A percentile compares a stretch with the other conserved stretches of the same genome.
Conservation (phyloP, 208 protist genomes). For the Endotrypanum monterogeii region DNA sequence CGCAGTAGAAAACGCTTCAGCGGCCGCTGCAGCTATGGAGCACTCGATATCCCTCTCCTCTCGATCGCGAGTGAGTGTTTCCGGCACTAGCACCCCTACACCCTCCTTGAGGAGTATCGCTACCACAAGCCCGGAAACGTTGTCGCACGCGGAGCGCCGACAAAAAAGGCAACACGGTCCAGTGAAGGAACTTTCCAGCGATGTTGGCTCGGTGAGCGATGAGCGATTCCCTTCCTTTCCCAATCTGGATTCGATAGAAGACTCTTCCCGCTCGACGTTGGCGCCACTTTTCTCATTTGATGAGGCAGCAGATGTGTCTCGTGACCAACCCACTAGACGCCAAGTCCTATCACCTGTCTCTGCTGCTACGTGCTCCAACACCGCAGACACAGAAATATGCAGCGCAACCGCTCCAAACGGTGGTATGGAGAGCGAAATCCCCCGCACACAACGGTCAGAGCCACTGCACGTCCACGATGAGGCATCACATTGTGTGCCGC, state of each 20-base stretch:
- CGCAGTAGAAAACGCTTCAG: background rate
- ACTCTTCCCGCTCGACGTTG: too few species aligned
- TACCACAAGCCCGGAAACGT: background rate
- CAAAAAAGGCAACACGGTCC: background rate
- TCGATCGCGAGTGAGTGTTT: background rate
- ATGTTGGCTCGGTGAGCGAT: background rate
- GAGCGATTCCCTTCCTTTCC: conserved; percentile 12
- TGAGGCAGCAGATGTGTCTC: too few species aligned
- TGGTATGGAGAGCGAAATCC: background rate
- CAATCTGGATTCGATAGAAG: background rate
- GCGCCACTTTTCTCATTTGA: too few species aligned
- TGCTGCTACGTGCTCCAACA: too few species aligned
- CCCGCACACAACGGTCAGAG: background rate
- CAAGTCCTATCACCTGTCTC: too few species aligned
- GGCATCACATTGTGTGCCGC: background rate
- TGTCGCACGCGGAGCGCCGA: background rate
- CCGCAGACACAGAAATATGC: too few species aligned
- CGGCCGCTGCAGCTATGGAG: background rate
- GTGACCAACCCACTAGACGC: too few species aligned
- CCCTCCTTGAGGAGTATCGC: background rate
- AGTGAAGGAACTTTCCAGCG: background rate
- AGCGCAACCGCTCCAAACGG: background rate
- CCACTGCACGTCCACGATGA: background rate
- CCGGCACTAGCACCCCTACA: background rate
- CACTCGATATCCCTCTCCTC: conserved; percentile 14